These are phyloP conservation scores for Boletellus deceptivus DNA, from an alignment of 1,284 basidiomycete species.

Conservation along the genomic window DNA sequence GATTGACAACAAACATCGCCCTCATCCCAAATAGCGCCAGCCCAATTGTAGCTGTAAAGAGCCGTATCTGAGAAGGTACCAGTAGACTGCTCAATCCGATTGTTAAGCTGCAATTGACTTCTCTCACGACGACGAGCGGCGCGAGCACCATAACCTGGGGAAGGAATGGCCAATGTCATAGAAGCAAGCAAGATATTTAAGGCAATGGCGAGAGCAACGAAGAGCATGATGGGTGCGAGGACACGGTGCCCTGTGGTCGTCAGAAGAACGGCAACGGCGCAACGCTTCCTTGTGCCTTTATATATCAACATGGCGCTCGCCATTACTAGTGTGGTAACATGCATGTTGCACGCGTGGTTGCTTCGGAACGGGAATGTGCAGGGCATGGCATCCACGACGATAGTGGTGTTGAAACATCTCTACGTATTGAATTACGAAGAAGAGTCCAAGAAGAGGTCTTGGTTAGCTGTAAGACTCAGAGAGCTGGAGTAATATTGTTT, in stretches of 20 bases:
- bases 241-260: not conserved
- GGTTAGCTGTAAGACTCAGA: no score
- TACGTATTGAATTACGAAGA: not conserved
- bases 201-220: not conserved
- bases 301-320: not conserved
- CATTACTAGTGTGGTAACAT: not conserved
- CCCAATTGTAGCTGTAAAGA: slow-evolving; percentile 2
- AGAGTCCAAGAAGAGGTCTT: not conserved
- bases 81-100: not conserved
- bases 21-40: slow-evolving; percentile 1
- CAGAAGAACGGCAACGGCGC: not conserved
- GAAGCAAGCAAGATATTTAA: not conserved
- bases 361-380: not conserved
- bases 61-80: not conserved
- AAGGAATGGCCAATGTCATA: not conserved
- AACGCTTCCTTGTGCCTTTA: not conserved
- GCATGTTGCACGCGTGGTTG: not conserved
- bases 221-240: not conserved
- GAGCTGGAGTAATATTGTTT: no score
- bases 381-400: not conserved
- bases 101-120: not conserved
- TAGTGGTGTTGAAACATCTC: not conserved
- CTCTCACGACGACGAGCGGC: not conserved
- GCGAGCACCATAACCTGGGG: not conserved
- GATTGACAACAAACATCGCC: not conserved